phyloP scores from a whole-genome alignment of 306 rosid genomes.

The Vigna trinervia region DNA sequence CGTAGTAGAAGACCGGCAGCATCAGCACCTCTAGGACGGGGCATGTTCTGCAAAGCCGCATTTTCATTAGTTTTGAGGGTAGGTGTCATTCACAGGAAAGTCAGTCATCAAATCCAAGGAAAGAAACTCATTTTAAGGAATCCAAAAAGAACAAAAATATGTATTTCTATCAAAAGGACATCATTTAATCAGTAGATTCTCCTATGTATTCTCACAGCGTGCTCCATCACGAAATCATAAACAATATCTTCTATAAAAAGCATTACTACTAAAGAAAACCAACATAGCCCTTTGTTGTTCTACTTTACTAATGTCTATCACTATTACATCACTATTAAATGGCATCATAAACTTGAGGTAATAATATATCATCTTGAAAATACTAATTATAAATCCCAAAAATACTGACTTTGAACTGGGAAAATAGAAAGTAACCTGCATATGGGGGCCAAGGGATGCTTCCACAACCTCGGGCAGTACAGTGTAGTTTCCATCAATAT shows the following conservation, averaged over 20 bases:
- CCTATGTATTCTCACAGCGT: conserved; percentile 4
- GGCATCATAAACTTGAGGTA: conserved; percentile 23
- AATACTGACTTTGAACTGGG: conserved; percentile 20
- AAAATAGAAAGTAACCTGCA: conserved; percentile 70
- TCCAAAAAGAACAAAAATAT: conserved; percentile 20
- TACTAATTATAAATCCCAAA: conserved; percentile 26
- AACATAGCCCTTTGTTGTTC: conserved; percentile 1
- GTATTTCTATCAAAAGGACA: conserved; percentile 12
- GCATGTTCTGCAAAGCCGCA: conserved; percentile 72
- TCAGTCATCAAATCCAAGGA: conserved; percentile 7
- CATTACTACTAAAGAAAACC: conserved; percentile 15
- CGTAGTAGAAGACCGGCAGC: conserved; percentile 94
- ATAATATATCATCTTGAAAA: conserved; percentile 24
- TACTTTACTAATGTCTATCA: conserved; percentile 12
- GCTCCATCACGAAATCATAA: conserved; percentile 30
- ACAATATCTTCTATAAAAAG: conserved; percentile 6
- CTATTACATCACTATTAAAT: conserved; percentile 19
- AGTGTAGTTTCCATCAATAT: conserved; percentile 90
- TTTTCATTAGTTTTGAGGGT: conserved; percentile 32
- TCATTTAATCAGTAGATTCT: conserved; percentile 4
- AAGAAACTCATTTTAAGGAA: conserved; percentile 27
- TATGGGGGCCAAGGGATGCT: conserved; percentile 92
- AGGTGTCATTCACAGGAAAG: conserved; percentile 5
- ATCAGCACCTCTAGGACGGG: conserved; percentile 95
- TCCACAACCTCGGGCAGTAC: conserved; percentile 95